Evolutionary conservation across 495 filamentous ascomycete species (phyloP).

Genomic region (Talaromyces trachyspermus): DNA sequence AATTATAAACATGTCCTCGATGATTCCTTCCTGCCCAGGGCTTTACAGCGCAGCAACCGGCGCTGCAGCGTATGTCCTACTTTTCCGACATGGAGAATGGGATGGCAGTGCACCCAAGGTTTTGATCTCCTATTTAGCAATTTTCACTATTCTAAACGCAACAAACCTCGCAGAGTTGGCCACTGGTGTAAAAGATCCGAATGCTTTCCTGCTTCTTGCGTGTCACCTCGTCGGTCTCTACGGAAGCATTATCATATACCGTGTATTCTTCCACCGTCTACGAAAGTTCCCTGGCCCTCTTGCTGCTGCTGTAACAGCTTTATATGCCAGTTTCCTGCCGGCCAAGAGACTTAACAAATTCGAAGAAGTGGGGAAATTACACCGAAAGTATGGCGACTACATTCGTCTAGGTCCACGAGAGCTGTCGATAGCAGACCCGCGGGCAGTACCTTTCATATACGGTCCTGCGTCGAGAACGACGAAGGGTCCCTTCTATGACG

Average conservation of each 20-base stretch:
- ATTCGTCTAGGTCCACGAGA: slow-evolving; percentile 25
- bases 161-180: neutral
- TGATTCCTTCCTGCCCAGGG: neutral
- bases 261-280: slow-evolving; percentile 37
- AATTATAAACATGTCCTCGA: neutral
- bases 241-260: slow-evolving; percentile 40
- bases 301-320: slow-evolving; percentile 32
- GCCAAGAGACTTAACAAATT: slow-evolving; percentile 27
- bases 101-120: slow-evolving; percentile 2
- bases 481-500: slow-evolving; percentile 33
- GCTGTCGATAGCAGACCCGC: slow-evolving; percentile 17
- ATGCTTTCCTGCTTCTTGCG: slow-evolving; percentile 2
- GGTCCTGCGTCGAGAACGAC: slow-evolving; percentile 18
- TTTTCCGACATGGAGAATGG: slow-evolving; percentile 7
- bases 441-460: slow-evolving; percentile 14
- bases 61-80: neutral
- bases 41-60: slow-evolving; percentile 1
- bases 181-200: neutral
- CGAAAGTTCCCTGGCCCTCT: slow-evolving; percentile 37
- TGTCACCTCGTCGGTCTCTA: slow-evolving; percentile 27
- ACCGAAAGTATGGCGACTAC: slow-evolving; percentile 26
- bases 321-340: slow-evolving; percentile 26
- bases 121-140: neutral
- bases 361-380: slow-evolving; percentile 21
- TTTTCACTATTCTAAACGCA: neutral